Conservation (phyloP, 78 protist genomes). For the Isochrysis galbana region DNA sequence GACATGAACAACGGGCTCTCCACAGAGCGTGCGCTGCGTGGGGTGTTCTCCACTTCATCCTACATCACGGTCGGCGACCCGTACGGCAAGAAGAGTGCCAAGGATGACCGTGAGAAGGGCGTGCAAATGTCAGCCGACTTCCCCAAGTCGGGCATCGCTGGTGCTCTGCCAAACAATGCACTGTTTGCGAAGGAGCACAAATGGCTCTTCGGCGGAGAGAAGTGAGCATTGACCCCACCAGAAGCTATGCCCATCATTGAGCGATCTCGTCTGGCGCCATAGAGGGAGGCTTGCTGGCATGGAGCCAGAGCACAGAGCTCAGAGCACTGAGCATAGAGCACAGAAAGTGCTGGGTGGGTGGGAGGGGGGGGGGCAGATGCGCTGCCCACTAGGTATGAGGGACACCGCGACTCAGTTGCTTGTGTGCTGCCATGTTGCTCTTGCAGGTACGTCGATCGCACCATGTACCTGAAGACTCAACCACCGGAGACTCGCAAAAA, state of each 20-base stretch:
- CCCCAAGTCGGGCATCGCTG: background rate
- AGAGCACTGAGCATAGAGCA: too few relatives aligned
- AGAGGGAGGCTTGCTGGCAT: too few relatives aligned
- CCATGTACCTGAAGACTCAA: conserved; percentile 10
- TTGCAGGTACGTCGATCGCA: background rate
- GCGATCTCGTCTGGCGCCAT: too few relatives aligned
- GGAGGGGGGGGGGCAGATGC: too few relatives aligned
- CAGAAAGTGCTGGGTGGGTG: too few relatives aligned
- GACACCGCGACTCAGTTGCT: too few relatives aligned
- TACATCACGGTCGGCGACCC: background rate
- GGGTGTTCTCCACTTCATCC: background rate
- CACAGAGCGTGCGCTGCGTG: background rate
- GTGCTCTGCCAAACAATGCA: background rate
- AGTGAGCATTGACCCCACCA: too few relatives aligned
- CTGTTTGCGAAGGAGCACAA: background rate
- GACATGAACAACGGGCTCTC: background rate
- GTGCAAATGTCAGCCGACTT: background rate
- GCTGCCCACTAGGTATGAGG: too few relatives aligned
- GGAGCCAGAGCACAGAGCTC: too few relatives aligned
- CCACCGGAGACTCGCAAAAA: background rate
- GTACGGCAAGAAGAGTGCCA: background rate
- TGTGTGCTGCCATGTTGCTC: too few relatives aligned
- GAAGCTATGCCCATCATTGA: too few relatives aligned
- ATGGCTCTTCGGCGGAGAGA: background rate
- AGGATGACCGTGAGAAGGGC: background rate